Base-by-base conservation (phyloP, 78 protist species). In the Cavenderia fasciculata region DNA sequence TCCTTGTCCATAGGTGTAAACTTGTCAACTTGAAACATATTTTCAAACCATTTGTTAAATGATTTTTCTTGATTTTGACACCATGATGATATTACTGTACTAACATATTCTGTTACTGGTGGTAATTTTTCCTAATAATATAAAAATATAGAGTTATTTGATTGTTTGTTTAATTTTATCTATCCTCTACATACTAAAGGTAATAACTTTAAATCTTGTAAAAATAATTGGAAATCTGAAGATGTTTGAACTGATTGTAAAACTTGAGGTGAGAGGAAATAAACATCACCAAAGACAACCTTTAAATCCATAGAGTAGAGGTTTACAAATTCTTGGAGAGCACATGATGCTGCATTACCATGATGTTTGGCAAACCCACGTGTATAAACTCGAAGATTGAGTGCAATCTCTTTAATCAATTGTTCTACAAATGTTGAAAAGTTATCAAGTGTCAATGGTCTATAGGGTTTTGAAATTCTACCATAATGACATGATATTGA, bases 1-100 rank as follows among this genome's bases (percentile, higher is more conserved):
- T 68, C 73, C 46, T 82, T 82, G 36, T 82, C 90, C 19, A 82
- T 6, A 41, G 90, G 73, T 65, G 23, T n/a, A 44, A 82, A 82
- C n/a, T 82, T 82, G 23, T 82, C 90, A 4, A 82, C 40, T 54
- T 82, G 72, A 40, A 82, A 82, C 16, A 43, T 47, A 44, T 82
- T 82, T 4, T 82, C 90, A 57, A 68, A 82, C 90, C 90, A 82
- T 65, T 82, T 82, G 49, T 34, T 29, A 47, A 82, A 82, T 36
- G 41, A 71, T 68, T 82, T 82, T 47, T 82, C 90, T 68, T 82
- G 90, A 68, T 82, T 82, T 57, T 82, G 90, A 33, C 90, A 82
- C 90, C 90, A 82, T 43, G 78, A 19, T 18, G 59, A 52, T 25
- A 82, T 69, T 0, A 82, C 90, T 1, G 65, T 66, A 7, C 77